These are phyloP conservation scores for Bryoerythrophyllum caledonicum DNA, from an alignment of 225 moss, liverwort and hornwort genomes.

Conservation along the genomic window DNA sequence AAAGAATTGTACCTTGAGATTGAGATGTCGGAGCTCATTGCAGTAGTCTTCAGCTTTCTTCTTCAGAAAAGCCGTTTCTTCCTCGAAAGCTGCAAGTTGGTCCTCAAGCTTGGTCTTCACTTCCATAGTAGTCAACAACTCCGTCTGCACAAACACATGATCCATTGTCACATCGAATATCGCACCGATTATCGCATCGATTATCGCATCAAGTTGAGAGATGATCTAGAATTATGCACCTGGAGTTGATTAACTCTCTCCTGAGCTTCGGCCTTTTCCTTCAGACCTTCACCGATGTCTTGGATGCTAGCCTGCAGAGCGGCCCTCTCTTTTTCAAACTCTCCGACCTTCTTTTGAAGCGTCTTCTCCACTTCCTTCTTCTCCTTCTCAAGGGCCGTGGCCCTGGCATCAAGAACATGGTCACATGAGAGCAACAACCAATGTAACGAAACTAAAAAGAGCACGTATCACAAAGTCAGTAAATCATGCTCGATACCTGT, in stretches of 20 bases:
- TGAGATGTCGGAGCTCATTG: slow-evolving; percentile 68
- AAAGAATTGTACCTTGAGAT: slow-evolving; percentile 53
- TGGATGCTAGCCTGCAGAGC: slow-evolving; percentile 66
- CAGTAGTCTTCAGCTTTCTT: slow-evolving; percentile 86
- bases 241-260: slow-evolving; percentile 67
- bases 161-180: too few species aligned
- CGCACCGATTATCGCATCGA: too few species aligned
- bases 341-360: slow-evolving; percentile 70
- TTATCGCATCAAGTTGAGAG: too few species aligned
- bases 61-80: slow-evolving; percentile 74
- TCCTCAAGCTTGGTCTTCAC: slow-evolving; percentile 77
- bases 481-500: background rate
- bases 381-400: slow-evolving; percentile 91
- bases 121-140: slow-evolving; percentile 63
- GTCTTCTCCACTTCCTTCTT: slow-evolving; percentile 81
- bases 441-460: background rate
- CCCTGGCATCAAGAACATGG: slow-evolving; percentile 52
- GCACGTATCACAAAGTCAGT: background rate
- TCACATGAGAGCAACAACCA: background rate
- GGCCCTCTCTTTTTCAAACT: slow-evolving; percentile 80
- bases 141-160: slow-evolving; percentile 53
- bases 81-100: slow-evolving; percentile 64
- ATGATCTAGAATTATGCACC: slow-evolving; percentile 36
- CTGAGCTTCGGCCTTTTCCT: slow-evolving; percentile 59
- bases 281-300: slow-evolving; percentile 71